Evolutionary conservation across 2,329 filamentous ascomycete species (phyloP).

Genomic region (Penicillium brasilianum): DNA sequence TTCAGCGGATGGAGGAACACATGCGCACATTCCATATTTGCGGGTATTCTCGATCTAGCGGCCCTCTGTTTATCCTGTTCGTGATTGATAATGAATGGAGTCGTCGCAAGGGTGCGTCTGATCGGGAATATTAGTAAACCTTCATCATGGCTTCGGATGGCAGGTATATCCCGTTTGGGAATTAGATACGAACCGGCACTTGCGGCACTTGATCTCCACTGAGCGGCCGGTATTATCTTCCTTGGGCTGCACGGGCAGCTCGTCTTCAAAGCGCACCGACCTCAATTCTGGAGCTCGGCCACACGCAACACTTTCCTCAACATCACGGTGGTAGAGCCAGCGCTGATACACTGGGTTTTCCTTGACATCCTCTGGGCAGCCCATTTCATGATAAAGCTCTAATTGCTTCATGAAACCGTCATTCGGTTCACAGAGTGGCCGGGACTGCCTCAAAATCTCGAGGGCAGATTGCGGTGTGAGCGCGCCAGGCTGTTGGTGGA

Average conservation of each 20-base stretch:
- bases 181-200: conserved; percentile 72
- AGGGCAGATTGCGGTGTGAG: conserved; percentile 69
- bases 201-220: conserved; percentile 81
- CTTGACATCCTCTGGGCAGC: conserved; percentile 72
- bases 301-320: conserved; percentile 70
- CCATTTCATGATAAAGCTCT: conserved; percentile 84
- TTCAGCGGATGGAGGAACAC: conserved; percentile 89
- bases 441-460: conserved; percentile 68
- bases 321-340: conserved; percentile 70
- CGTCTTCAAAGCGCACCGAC: conserved; percentile 74
- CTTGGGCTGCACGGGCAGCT: conserved; percentile 46
- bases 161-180: conserved; percentile 1
- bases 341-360: conserved; percentile 78
- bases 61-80: conserved; percentile 37
- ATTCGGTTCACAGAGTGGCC: conserved; percentile 86
- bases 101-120: conserved; percentile 66
- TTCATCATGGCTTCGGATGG: conserved; percentile 6
- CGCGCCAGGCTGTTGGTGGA: conserved; percentile 64
- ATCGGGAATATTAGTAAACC: conserved; percentile 8
- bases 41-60: conserved; percentile 32
- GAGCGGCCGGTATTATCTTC: conserved; percentile 27
- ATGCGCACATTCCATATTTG: conserved; percentile 69
- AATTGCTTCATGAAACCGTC: conserved; percentile 89
- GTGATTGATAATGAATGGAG: conserved; percentile 72
- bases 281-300: conserved; percentile 77